Conservation (phyloP, 345 rosid species). For the Eutrema heterophyllum region DNA sequence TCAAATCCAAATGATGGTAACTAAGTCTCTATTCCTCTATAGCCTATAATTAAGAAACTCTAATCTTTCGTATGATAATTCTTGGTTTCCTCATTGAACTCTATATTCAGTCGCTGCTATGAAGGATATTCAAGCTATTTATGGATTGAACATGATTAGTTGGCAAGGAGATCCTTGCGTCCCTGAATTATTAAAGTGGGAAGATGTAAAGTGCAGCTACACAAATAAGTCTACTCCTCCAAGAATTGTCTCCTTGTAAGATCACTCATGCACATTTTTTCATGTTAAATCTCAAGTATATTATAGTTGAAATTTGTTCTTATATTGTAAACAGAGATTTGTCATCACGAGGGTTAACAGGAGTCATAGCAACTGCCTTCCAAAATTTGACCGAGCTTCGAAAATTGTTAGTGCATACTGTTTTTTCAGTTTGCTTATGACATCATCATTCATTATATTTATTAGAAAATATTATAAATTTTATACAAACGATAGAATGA, state of each 20-base stretch:
- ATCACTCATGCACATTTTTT: neutral
- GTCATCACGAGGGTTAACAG: conserved; percentile 36
- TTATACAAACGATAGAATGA: no score
- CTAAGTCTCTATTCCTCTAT: neutral
- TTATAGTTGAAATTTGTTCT: neutral
- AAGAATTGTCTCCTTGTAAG: conserved; percentile 39
- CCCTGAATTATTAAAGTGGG: conserved; percentile 26
- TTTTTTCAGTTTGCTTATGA: no score
- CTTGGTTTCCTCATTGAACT: neutral
- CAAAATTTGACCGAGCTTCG: conserved; percentile 24
- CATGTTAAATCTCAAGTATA: neutral
- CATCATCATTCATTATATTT: no score
- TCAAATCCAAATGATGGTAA: conserved; percentile 28
- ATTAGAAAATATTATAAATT: no score
- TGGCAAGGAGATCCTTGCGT: conserved; percentile 55
- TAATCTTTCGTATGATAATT: neutral
- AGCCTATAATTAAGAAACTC: neutral
- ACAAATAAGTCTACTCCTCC: conserved; percentile 17
- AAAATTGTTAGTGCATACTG: neutral
- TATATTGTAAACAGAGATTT: neutral
- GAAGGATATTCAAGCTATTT: conserved; percentile 23
- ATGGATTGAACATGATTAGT: conserved; percentile 29
- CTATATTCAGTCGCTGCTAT: conserved; percentile 7
- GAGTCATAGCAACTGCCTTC: conserved; percentile 24
- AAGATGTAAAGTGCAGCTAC: conserved; percentile 40